A percentile compares a stretch with the other conserved stretches of the same genome.
These are phyloP conservation scores for Pseudogymnoascus sp. DNA, from an alignment of 2,329 filamentous ascomycete species.

Conservation along the genomic window DNA sequence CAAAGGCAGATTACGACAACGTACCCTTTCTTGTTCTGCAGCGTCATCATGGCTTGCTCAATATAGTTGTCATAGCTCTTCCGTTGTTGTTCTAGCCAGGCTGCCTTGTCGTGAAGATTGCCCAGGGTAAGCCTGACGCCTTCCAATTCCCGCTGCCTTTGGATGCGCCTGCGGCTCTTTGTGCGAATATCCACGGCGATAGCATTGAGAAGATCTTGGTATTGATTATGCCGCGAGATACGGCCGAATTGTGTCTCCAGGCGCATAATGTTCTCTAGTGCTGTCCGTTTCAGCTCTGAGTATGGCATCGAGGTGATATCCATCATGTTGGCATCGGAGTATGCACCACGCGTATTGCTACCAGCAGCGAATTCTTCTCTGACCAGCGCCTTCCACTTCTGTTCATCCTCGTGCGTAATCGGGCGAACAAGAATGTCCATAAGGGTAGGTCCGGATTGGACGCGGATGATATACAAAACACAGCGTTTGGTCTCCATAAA, in stretches of 20 bases:
- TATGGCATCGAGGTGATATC: conserved; percentile 89
- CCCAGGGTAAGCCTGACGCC: conserved; percentile 66
- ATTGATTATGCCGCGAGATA: conserved; percentile 79
- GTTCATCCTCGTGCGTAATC: conserved; percentile 77
- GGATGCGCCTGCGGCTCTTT: conserved; percentile 86
- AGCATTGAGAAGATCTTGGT: conserved; percentile 95
- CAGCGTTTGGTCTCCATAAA: conserved; percentile 99
- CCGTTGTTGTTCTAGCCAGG: conserved; percentile 87
- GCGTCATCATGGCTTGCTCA: conserved; percentile 92
- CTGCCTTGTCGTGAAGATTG: conserved; percentile 76
- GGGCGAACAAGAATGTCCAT: conserved; percentile 92
- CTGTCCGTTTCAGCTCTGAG: conserved; percentile 83
- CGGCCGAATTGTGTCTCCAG: conserved; percentile 73
- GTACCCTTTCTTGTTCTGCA: conserved; percentile 91
- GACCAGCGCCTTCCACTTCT: conserved; percentile 75
- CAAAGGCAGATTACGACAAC: conserved; percentile 21
- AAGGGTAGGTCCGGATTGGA: conserved; percentile 86
- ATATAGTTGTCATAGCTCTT: conserved; percentile 99
- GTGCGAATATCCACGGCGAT: conserved; percentile 95
- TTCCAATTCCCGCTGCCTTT: conserved; percentile 85
- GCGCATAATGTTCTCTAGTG: conserved; percentile 85
- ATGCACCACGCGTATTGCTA: conserved; percentile 68
- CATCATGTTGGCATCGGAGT: conserved; percentile 78
- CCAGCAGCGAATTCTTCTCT: conserved; percentile 69
- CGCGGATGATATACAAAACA: conserved; percentile 92